Evolutionary conservation across 2,329 filamentous ascomycete genomes (phyloP).

Genomic region (Lithohypha guttulata): DNA sequence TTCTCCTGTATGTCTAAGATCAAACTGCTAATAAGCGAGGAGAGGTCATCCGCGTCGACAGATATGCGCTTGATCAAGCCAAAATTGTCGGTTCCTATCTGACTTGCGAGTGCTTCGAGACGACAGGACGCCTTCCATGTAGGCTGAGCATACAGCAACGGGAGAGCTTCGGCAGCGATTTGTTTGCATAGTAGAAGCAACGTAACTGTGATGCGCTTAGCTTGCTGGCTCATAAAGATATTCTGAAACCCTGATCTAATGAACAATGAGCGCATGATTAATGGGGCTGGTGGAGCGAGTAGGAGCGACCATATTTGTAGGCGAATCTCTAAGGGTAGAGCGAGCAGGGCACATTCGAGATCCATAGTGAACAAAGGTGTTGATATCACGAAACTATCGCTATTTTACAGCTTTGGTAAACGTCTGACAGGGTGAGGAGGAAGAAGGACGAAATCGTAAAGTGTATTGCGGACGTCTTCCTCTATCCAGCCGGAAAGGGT

Average conservation of each 20-base stretch:
- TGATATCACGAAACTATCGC: too few relatives aligned
- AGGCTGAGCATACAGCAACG: conserved; percentile 3
- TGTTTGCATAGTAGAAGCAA: conserved; percentile 6
- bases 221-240: conserved; percentile 8
- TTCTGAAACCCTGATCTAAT: conserved; percentile 2
- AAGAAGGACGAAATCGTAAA: too few relatives aligned
- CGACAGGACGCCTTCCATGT: background rate
- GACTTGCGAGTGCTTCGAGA: background rate
- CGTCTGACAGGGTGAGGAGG: too few relatives aligned
- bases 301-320: conserved; percentile 5
- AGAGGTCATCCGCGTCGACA: conserved; percentile 2
- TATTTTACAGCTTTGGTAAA: too few relatives aligned
- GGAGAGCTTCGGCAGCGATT: conserved; percentile 4
- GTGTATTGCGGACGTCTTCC: too few relatives aligned
- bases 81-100: conserved; percentile 7
- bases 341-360: background rate
- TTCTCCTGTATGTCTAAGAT: background rate
- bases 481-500: too few relatives aligned
- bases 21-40: background rate
- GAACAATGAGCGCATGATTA: conserved; percentile 7
- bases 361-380: too few relatives aligned
- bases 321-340: conserved; percentile 1
- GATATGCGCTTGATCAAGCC: conserved; percentile 4
- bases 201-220: background rate
- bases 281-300: background rate